Evolutionary conservation across 352 stramenopile genomes (phyloP), one percentile per base, ranked within the genome.

Genomic region (Phytopythium cucurbitacearum): DNA sequence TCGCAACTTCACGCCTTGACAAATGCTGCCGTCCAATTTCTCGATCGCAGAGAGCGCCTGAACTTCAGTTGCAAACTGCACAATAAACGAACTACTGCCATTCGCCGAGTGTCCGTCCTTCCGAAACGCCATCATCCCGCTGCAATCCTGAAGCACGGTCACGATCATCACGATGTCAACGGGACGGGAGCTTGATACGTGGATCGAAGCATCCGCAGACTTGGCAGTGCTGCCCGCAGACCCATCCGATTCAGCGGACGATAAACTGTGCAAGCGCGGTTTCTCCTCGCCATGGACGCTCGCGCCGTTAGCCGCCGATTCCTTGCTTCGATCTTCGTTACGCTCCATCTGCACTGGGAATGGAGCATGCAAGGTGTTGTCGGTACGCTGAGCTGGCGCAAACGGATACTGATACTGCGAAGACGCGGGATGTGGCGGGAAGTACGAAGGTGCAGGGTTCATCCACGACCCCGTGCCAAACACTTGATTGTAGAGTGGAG

Each of bases 1-100:
- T 34, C 66, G 72, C 40, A 91, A 63, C 48, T 77, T 89, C 28
- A 73, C 71, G 0, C 69, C 74, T 56, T 72, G 65, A 56, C 76
- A 88, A 47, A 80, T 57, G 11, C 56, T 61, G 5, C 73, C 73
- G 53, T 91, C 72, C 37, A 91, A 60, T 44, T 73, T 79, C 12
- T 40, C 60, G 8, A 64, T 64, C 3, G 80, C 78, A 4, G 73
- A 66, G 7, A 59, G 10, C 2, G 78, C 73, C 12, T 75, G 69
- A 9, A 50, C 13, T 1, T 76, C 59, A 28, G 74, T 76, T 1
- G 50, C 60, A 52, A 91, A 91, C 40, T 89, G 64, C 11, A 87
- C 72, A 12, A 73, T 58, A 51, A 68, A 89, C 1, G 71, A 55
- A 11, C 64, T 62, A 10, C 67, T 57, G 33, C 65, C 63, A 7